Conservation (phyloP, 1,284 basidiomycete species). For the Apiotrichum sp. region DNA sequence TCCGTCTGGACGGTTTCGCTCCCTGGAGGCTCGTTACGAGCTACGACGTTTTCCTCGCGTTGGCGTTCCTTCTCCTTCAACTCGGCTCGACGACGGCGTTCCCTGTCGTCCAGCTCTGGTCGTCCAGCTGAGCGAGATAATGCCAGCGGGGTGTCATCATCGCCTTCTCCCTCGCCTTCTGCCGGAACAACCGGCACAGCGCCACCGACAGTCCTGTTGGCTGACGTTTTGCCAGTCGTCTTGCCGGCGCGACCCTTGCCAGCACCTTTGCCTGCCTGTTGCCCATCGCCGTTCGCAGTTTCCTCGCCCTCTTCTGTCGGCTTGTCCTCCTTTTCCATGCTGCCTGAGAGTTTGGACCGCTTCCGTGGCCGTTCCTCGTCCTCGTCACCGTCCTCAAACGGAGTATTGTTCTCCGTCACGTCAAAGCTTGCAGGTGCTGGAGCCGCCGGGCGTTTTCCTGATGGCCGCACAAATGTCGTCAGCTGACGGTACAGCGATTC, state of each 20-base stretch:
- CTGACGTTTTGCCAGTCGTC: conserved; percentile 5
- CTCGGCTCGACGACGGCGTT: conserved; percentile 49
- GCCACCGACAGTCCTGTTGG: conserved; percentile 1
- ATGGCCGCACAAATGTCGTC: conserved; percentile 44
- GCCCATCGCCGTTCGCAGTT: conserved; percentile 12
- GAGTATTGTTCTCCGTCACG: conserved; percentile 20
- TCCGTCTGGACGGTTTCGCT: conserved; percentile 9
- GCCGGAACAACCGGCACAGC: background rate
- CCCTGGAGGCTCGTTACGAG: conserved; percentile 57
- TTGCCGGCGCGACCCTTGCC: conserved; percentile 22
- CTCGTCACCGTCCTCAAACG: conserved; percentile 11
- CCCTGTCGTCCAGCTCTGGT: conserved; percentile 37
- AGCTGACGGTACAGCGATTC: conserved; percentile 67
- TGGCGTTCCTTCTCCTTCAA: conserved; percentile 57
- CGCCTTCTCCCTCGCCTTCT: conserved; percentile 25
- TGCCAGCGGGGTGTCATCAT: conserved; percentile 31
- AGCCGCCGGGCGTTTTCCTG: conserved; percentile 33
- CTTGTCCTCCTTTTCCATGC: conserved; percentile 13
- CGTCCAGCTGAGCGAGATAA: conserved; percentile 20
- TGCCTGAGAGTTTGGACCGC: conserved; percentile 10
- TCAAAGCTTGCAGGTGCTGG: conserved; percentile 28
- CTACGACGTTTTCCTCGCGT: conserved; percentile 65
- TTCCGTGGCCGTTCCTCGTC: conserved; percentile 30
- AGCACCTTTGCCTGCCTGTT: conserved; percentile 13
- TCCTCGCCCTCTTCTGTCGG: conserved; percentile 7